phyloP scores from a whole-genome alignment of 345 rosid species.

The Pistacia integerrima region DNA sequence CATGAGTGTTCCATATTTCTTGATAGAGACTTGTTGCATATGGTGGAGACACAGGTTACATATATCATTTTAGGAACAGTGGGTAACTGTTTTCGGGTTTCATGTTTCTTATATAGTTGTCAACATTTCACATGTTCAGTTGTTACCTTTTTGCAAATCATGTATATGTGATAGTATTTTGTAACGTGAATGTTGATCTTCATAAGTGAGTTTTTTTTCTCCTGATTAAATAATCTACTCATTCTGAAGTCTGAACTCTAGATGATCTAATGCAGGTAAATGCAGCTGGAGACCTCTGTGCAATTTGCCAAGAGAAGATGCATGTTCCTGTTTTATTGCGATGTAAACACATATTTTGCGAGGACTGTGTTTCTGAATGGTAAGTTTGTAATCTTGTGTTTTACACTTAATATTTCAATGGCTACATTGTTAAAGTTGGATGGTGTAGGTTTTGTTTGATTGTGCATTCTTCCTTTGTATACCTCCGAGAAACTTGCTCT shows the following conservation, averaged over 20 bases:
- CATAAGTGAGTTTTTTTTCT: not conserved
- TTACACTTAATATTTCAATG: not conserved
- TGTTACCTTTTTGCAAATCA: not conserved
- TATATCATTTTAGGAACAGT: not conserved
- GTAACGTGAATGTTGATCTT: not conserved
- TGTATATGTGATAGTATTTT: not conserved
- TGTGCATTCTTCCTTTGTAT: not conserved
- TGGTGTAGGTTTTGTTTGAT: not conserved
- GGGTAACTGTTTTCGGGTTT: not conserved
- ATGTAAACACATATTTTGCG: constrained; percentile 70
- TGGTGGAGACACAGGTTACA: not conserved
- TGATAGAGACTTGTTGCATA: not conserved
- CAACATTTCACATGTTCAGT: not conserved
- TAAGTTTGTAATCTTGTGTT: constrained; percentile 17
- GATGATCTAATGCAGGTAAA: constrained; percentile 37
- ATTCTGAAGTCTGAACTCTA: constrained; percentile 13
- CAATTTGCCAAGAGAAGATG: constrained; percentile 82
- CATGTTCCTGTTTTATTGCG: constrained; percentile 52
- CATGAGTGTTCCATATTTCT: not conserved
- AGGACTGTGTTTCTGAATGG: constrained; percentile 73
- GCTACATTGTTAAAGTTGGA: not conserved
- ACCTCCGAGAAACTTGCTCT: too few species aligned
- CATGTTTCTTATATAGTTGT: not conserved
- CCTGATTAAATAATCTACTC: not conserved
- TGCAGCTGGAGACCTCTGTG: constrained; percentile 65